Evolutionary conservation across 2,329 filamentous ascomycete species (phyloP), one percentile per base, ranked within the genome.

Genomic region (Helminthosporium solani): DNA sequence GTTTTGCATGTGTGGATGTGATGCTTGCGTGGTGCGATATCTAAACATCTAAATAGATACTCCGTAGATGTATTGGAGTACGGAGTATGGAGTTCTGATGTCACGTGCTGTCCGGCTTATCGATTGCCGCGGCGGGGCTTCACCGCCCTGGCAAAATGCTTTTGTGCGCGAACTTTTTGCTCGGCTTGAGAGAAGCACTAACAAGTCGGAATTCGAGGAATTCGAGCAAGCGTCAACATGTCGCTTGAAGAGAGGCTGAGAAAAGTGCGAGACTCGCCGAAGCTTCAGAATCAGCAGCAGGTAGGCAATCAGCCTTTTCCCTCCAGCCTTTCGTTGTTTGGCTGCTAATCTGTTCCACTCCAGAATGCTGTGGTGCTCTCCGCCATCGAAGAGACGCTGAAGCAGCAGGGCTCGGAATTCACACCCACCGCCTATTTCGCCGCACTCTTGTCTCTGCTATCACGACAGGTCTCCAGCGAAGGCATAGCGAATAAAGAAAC

Each of bases 381-480:
- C 57, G 91, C 92, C 52, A 88, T 99, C 63, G 94, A 99, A 71
- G 87, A 95, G 60, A 96, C 90, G 33, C 83, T 99, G 48, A 85
- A 87, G 68, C 88, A 92, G 62, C 90, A 96, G 70, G 88, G 92
- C 63, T 85, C 88, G 46, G 83, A 89, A 46, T 80, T 86, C 49
- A 91, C 89, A 1, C 82, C 94, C 19, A 96, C 94, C 14, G 90
- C 87, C 50, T 99, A 97, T 74, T 96, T 97, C 67, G 91, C 91
- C 14, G 91, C 94, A n/a, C 83, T 99, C 4, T 80, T 99, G 36
- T 89, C 91, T 30, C 81, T 99, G 3, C 82, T 99, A 2, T 82
- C 84, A 60, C 88, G 95, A 72, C 86, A 89, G 21, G 80, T 87
- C 43, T 82, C 79, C 31, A 71, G 75, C 54, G 74, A 79, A 46